Evolutionary conservation across 2,329 filamentous ascomycete species (phyloP).

Genomic region (Plectosphaerella cucumerina): DNA sequence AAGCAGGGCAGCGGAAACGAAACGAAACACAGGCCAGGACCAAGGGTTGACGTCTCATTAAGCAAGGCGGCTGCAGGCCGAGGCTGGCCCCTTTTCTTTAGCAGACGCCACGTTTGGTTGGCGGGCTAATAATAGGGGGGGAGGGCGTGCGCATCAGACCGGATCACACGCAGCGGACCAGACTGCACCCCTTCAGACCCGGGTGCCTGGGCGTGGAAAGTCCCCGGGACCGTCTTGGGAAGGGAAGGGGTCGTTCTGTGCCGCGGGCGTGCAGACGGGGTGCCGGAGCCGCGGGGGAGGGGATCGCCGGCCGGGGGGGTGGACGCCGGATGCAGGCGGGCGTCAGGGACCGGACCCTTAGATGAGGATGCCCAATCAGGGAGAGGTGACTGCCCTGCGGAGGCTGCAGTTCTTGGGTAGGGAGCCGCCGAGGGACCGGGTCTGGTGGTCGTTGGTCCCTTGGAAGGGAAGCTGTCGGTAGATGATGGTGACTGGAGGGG

Average conservation of each 20-base stretch:
- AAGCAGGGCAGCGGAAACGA: too few relatives aligned
- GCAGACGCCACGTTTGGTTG: slow-evolving; percentile 16
- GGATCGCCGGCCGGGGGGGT: background rate
- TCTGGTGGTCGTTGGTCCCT: too few relatives aligned
- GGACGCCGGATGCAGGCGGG: background rate
- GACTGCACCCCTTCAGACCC: background rate
- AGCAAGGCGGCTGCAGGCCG: slow-evolving; percentile 28
- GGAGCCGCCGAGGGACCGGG: background rate
- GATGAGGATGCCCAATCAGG: background rate
- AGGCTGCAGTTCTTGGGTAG: background rate
- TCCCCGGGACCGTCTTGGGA: background rate
- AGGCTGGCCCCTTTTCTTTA: slow-evolving; percentile 31
- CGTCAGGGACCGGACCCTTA: background rate
- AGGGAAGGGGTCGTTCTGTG: background rate
- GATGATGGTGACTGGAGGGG: too few relatives aligned
- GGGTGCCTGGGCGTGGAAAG: slow-evolving; percentile 1
- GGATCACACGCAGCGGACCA: background rate
- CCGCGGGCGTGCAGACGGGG: slow-evolving; percentile 1
- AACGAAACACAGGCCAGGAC: too few relatives aligned
- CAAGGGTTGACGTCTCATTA: slow-evolving; percentile 24
- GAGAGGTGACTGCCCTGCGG: background rate
- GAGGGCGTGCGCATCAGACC: slow-evolving; percentile 2
- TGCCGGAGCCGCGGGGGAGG: background rate
- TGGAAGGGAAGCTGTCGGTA: too few relatives aligned
- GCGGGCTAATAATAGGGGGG: slow-evolving; percentile 25